A percentile compares a stretch with the other conserved stretches of the same genome.
Evolutionary conservation across 2,329 filamentous ascomycete genomes (phyloP).

Genomic region (Diaporthe eres): DNA sequence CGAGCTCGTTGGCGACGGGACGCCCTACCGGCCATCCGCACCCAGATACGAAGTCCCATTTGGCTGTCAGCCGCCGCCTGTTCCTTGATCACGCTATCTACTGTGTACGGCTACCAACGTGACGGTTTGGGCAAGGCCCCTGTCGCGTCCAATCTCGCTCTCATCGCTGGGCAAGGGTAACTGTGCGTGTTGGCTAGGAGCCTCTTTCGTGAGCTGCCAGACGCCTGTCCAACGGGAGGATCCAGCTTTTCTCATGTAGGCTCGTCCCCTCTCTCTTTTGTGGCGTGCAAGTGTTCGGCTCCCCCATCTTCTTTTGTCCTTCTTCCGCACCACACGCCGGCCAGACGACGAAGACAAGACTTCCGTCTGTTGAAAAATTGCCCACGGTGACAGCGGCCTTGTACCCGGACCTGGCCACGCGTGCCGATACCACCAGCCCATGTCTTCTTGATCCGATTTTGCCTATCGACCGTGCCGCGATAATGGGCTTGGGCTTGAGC

Average conservation of each 20-base stretch:
- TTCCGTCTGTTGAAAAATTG: neutral
- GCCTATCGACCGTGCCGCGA: conserved; percentile 10
- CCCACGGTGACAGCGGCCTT: neutral
- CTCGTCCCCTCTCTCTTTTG: neutral
- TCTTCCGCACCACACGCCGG: neutral
- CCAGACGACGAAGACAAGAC: neutral
- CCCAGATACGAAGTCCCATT: conserved; percentile 28
- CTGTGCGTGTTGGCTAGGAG: conserved; percentile 20
- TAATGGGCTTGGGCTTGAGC: conserved; percentile 4
- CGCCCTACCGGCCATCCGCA: neutral
- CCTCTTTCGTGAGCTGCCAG: neutral
- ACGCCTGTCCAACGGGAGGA: conserved; percentile 4
- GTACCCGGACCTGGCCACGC: neutral
- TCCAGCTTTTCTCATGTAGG: conserved; percentile 14
- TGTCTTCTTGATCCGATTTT: neutral
- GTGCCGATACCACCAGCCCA: neutral
- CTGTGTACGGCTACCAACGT: neutral
- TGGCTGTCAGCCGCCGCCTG: conserved; percentile 18
- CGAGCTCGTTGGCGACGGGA: neutral
- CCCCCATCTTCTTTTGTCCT: conserved; percentile 1
- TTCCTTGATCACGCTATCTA: conserved; percentile 17
- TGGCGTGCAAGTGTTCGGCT: neutral
- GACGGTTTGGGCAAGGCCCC: neutral
- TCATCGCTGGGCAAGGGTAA: neutral
- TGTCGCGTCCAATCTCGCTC: conserved; percentile 27